These are phyloP conservation scores for Hyparrhenia diplandra DNA, from an alignment of 176 grass and related monocot species.

Conservation along the genomic window DNA sequence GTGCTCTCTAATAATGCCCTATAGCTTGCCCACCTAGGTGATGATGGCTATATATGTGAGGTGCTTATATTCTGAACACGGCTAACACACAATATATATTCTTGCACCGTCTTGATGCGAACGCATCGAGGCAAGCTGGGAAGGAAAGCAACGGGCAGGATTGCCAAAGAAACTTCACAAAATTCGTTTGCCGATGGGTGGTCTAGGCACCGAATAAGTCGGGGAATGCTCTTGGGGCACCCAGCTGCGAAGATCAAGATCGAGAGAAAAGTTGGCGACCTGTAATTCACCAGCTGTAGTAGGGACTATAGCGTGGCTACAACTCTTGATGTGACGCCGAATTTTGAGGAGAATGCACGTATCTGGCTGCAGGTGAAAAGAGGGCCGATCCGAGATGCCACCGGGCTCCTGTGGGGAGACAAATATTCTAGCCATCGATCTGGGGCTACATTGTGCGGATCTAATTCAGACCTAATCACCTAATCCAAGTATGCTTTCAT, in stretches of 20 bases:
- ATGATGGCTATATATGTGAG: constrained; percentile 15
- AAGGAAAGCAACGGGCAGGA: too few relatives aligned
- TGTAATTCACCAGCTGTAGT: constrained; percentile 33
- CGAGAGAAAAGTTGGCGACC: constrained; percentile 27
- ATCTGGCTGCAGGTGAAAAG: constrained; percentile 13
- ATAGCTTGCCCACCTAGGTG: background rate
- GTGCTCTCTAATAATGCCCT: background rate
- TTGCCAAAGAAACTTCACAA: too few relatives aligned
- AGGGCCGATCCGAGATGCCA: background rate
- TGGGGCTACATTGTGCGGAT: background rate
- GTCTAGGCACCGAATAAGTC: too few relatives aligned
- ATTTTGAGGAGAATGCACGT: background rate
- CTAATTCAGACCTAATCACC: constrained; percentile 43
- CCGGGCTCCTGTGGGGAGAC: background rate
- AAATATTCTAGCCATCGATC: constrained; percentile 21
- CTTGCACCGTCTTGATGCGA: constrained; percentile 22
- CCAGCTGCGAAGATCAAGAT: background rate
- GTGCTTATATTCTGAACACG: background rate
- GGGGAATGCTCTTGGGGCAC: constrained; percentile 32
- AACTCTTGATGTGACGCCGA: constrained; percentile 47
- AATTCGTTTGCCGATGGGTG: too few relatives aligned
- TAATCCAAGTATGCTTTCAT: background rate
- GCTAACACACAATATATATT: background rate
- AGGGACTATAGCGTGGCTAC: background rate
- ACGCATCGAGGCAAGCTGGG: too few relatives aligned